A percentile compares a stretch with the other conserved stretches of the same genome.
phyloP scores from a whole-genome alignment of 1,139 yeast species.

The Yamadazyma trypodendri region DNA sequence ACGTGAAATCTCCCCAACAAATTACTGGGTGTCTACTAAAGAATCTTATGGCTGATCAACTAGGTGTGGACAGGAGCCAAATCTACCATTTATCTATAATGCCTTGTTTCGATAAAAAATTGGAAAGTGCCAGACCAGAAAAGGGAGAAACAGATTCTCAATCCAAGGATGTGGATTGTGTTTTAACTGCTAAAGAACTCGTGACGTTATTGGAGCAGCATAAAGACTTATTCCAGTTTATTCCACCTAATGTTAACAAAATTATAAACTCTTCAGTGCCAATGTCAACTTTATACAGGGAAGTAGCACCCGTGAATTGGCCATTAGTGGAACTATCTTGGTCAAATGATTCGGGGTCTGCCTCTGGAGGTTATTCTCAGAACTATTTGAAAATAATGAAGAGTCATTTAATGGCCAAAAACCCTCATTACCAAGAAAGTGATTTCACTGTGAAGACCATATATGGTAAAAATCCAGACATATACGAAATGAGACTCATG shows the following conservation, averaged over 20 bases:
- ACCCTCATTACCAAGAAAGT: conserved; percentile 20
- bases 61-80: conserved; percentile 30
- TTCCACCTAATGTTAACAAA: conserved; percentile 17
- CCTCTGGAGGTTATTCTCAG: conserved; percentile 86
- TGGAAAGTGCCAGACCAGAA: conserved; percentile 91
- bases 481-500: conserved; percentile 62
- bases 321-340: conserved; percentile 58
- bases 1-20: conserved; percentile 88
- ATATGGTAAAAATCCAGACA: conserved; percentile 74
- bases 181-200: conserved; percentile 85
- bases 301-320: conserved; percentile 56
- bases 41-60: conserved; percentile 45
- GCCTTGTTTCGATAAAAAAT: conserved; percentile 97
- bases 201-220: conserved; percentile 62
- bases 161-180: conserved; percentile 80
- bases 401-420: conserved; percentile 23
- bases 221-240: conserved; percentile 23
- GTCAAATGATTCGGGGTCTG: conserved; percentile 74
- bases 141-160: conserved; percentile 16
- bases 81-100: conserved; percentile 82
- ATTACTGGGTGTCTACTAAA: conserved; percentile 82
- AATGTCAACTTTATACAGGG: conserved; percentile 26
- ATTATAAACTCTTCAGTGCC: conserved; percentile 14
- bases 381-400: conserved; percentile 51
- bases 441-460: conserved; percentile 26